Evolutionary conservation across 108 stramenopile genomes (phyloP), one percentile per base, ranked within the genome.

Genomic region (Cyclotella sp.): DNA sequence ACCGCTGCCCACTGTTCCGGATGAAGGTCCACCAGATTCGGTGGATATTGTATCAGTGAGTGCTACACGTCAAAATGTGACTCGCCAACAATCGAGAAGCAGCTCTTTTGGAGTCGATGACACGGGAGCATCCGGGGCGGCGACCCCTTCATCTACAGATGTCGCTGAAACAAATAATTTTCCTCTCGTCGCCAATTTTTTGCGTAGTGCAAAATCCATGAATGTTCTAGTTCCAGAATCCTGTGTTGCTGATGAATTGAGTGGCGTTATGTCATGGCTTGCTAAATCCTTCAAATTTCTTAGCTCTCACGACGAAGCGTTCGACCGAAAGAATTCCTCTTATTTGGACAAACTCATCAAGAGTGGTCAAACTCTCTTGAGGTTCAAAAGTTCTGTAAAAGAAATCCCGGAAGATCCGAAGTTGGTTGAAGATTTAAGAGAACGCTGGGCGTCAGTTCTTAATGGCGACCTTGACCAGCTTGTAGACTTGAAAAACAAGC

Each of bases 261-360:
- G 79, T 52, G 72, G 75, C 14, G 81, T 63, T 0, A 70, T 82
- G 42, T 53, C 74, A 6, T 82, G 81, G 81, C 64, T 82, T 61
- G 63, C 55, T 13, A 65, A 75, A 51, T 59, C 85, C 79, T 61
- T 76, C 72, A 61, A 85, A 62, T 52, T 93, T 85, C 84, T 89
- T 58, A 63, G 51, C 77, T 58, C 52, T 53, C 57, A 88, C 79
- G 28, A 52, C 77, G 63, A 88, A 82, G 67, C 88, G 79, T 82
- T 61, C 44, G 90, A 93, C 64, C 85, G 79, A 45, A 75, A 86
- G 29, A 88, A 75, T 62, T 85, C 88, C 64, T 84, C 89, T 15
- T 80, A 84, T 14, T 84, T 93, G 41, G 89, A 91, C 76, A 82
- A 88, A 62, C 85, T 88, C 34, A 65, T 91, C 41, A 67, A 79